Conservation (phyloP, 148 eudicot species). For the Amaranthus palmeri region DNA sequence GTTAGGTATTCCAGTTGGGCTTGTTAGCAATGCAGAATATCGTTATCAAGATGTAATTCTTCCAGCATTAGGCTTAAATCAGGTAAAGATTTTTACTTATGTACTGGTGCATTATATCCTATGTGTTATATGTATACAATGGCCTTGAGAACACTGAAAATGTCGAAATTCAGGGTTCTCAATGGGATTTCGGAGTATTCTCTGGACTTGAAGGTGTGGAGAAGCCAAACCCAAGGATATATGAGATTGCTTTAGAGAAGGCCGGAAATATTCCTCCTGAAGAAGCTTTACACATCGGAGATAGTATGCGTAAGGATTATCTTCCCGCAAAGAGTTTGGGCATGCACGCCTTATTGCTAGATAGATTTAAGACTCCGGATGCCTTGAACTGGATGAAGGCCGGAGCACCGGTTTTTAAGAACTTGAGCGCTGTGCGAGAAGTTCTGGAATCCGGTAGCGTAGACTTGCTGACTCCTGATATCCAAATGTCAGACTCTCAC, state of each 20-base stretch:
- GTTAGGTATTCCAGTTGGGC: constrained; percentile 65
- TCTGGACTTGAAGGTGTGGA: constrained; percentile 96
- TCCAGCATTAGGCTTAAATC: constrained; percentile 75
- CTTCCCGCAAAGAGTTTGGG: constrained; percentile 80
- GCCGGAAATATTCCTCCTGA: constrained; percentile 78
- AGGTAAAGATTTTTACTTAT: constrained; percentile 35
- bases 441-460: constrained; percentile 49
- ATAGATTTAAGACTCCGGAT: constrained; percentile 82
- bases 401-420: constrained; percentile 74
- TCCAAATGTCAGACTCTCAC: too few relatives aligned
- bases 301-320: constrained; percentile 86
- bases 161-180: constrained; percentile 54
- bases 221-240: constrained; percentile 81
- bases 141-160: background rate
- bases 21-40: constrained; percentile 97
- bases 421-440: constrained; percentile 60
- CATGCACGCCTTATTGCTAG: constrained; percentile 80
- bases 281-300: constrained; percentile 82
- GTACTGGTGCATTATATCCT: background rate
- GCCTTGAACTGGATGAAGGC: constrained; percentile 74
- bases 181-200: constrained; percentile 95
- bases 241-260: constrained; percentile 73
- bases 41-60: constrained; percentile 89
- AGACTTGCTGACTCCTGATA: constrained; percentile 11
- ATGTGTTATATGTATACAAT: background rate